Conservation (phyloP, 306 rosid genomes). For the Castanea sativa region DNA sequence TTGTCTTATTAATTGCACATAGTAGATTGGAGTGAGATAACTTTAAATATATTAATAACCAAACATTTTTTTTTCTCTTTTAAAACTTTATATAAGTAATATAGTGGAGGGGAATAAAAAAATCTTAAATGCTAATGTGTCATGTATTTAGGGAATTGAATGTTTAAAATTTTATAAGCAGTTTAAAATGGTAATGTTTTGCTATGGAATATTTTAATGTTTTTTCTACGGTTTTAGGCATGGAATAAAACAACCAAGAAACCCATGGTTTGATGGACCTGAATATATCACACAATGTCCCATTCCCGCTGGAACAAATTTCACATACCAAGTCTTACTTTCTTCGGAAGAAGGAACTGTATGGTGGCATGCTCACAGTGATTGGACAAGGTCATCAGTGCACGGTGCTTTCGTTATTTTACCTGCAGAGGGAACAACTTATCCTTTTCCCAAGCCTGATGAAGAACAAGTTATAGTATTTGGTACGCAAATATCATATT, state of each 20-base stretch:
- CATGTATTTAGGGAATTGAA: no score
- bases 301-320: not conserved
- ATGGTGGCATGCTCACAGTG: slow-evolving; percentile 4
- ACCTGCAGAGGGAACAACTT: slow-evolving; percentile 5
- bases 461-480: not conserved
- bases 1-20: no score
- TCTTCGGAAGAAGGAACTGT: not conserved
- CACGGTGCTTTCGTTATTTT: not conserved
- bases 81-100: no score
- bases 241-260: slow-evolving; percentile 3
- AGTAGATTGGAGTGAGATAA: no score
- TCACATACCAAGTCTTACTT: slow-evolving; percentile 4
- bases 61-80: no score
- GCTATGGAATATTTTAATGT: no score
- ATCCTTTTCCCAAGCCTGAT: not conserved
- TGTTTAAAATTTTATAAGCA: no score
- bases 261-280: slow-evolving; percentile 9
- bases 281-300: slow-evolving; percentile 2
- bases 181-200: no score
- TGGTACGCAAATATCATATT: not conserved
- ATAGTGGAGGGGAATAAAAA: no score
- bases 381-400: not conserved
- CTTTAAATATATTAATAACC: no score
- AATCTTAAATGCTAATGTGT: no score
- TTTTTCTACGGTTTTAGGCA: not conserved